Percentiles rank a stretch among this genome's conserved stretches.
Conservation (phyloP, 768 basidiomycete genomes). For the Suillus subalutaceus region DNA sequence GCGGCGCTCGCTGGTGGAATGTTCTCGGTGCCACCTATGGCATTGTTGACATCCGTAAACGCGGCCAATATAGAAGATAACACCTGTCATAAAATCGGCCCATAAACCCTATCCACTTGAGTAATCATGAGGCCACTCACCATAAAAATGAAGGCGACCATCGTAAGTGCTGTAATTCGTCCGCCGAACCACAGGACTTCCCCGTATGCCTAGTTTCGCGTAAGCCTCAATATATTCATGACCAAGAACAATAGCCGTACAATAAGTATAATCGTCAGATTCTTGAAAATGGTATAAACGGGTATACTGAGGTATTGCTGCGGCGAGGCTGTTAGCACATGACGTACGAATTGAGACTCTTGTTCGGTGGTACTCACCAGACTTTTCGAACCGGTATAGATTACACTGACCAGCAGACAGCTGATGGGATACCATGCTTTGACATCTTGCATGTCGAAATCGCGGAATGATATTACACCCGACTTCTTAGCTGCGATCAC, state of each 20-base stretch:
- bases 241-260: constrained; percentile 46
- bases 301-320: constrained; percentile 98
- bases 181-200: constrained; percentile 98
- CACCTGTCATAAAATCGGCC: constrained; percentile 51
- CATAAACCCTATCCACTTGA: neutral
- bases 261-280: constrained; percentile 98
- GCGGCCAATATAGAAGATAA: constrained; percentile 95
- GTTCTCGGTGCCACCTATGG: constrained; percentile 30
- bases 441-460: constrained; percentile 82
- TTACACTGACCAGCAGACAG: constrained; percentile 87
- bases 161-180: constrained; percentile 81
- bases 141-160: constrained; percentile 92
- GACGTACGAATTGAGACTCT: neutral
- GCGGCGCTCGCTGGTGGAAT: constrained; percentile 29
- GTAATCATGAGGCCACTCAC: constrained; percentile 41
- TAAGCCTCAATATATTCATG: constrained; percentile 9
- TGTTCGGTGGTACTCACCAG: constrained; percentile 61
- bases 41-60: constrained; percentile 77
- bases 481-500: constrained; percentile 74
- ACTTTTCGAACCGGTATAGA: constrained; percentile 98
- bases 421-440: constrained; percentile 96
- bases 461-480: constrained; percentile 82
- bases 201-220: constrained; percentile 77
- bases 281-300: constrained; percentile 99
- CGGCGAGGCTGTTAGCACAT: neutral